Percentiles rank a stretch among this genome's conserved stretches.
Evolutionary conservation across 768 basidiomycete genomes (phyloP).

Genomic region (Pilatotrama ljubarskyi): DNA sequence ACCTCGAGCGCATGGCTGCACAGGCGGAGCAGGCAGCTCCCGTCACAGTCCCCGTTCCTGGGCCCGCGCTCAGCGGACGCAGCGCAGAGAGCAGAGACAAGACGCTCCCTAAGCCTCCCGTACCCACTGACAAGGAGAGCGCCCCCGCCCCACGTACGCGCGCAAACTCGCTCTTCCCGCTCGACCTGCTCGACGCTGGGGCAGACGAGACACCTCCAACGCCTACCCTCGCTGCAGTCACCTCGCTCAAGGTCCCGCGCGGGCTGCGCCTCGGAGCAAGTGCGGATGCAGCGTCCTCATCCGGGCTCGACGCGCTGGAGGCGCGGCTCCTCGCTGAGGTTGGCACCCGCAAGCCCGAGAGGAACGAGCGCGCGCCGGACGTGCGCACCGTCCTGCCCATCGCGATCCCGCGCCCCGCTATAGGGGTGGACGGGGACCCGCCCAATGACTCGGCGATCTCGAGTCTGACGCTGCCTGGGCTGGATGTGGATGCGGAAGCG

Average conservation of each 20-base stretch:
- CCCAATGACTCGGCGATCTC: constrained; percentile 50
- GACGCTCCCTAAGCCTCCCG: constrained; percentile 61
- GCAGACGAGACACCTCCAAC: constrained; percentile 26
- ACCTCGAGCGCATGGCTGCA: constrained; percentile 73
- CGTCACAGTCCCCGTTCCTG: constrained; percentile 10
- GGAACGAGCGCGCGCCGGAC: constrained; percentile 32
- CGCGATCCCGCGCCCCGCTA: constrained; percentile 33
- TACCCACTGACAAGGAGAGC: constrained; percentile 44
- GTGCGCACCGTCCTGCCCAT: constrained; percentile 43
- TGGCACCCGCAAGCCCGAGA: constrained; percentile 56
- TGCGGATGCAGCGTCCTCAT: constrained; percentile 21
- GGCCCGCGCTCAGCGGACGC: not conserved
- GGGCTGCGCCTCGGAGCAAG: constrained; percentile 11
- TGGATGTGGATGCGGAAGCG: constrained; percentile 24
- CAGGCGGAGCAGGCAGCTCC: constrained; percentile 40
- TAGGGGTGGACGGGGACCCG: constrained; percentile 21
- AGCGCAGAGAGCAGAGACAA: constrained; percentile 42
- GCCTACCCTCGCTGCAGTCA: constrained; percentile 33
- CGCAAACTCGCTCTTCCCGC: constrained; percentile 36
- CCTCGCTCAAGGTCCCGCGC: constrained; percentile 30
- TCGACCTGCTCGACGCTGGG: constrained; percentile 11
- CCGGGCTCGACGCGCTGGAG: constrained; percentile 74
- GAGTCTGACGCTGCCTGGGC: constrained; percentile 42
- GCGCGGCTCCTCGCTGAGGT: constrained; percentile 67
- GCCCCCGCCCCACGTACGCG: constrained; percentile 16